A percentile compares a stretch with the other conserved stretches of the same genome.
These are phyloP conservation scores for Candida verbasci DNA, from an alignment of 805 yeast species.

Conservation along the genomic window DNA sequence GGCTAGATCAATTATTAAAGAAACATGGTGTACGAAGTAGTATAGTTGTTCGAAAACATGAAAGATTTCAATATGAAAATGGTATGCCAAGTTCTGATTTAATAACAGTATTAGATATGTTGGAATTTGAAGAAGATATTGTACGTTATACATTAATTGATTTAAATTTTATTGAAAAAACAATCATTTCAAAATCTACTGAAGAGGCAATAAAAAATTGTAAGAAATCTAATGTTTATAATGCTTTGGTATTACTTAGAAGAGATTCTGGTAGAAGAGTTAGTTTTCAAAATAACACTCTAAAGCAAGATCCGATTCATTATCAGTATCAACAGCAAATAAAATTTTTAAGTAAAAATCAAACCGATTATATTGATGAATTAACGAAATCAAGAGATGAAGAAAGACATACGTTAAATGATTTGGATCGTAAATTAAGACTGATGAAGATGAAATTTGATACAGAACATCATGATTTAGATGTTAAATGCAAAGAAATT, in stretches of 20 bases:
- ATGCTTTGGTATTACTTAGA: conserved; percentile 38
- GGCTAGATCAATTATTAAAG: conserved; percentile 28
- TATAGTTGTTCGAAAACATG: conserved; percentile 50
- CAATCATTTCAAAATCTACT: conserved; percentile 49
- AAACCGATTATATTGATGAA: conserved; percentile 3
- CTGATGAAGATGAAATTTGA: background rate
- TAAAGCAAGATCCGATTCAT: conserved; percentile 50
- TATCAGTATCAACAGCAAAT: conserved; percentile 31
- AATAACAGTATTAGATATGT: conserved; percentile 54
- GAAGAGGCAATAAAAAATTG: conserved; percentile 45
- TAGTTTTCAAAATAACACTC: conserved; percentile 32
- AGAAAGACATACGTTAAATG: conserved; percentile 1
- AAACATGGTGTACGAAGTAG: conserved; percentile 24
- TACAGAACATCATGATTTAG: conserved; percentile 8
- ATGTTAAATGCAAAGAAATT: background rate
- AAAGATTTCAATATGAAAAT: conserved; percentile 48
- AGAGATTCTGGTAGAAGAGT: conserved; percentile 44
- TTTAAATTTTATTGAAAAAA: conserved; percentile 52
- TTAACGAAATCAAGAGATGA: conserved; percentile 7
- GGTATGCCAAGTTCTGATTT: conserved; percentile 40
- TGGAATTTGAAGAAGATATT: conserved; percentile 52
- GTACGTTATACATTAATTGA: conserved; percentile 65
- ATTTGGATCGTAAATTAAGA: conserved; percentile 2
- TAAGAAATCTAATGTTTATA: conserved; percentile 31
- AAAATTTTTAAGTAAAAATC: conserved; percentile 22